Percentiles rank a stretch among this genome's conserved stretches.
Evolutionary conservation across 2,329 filamentous ascomycete species (phyloP).

Genomic region (Rasamsonia emersonii): DNA sequence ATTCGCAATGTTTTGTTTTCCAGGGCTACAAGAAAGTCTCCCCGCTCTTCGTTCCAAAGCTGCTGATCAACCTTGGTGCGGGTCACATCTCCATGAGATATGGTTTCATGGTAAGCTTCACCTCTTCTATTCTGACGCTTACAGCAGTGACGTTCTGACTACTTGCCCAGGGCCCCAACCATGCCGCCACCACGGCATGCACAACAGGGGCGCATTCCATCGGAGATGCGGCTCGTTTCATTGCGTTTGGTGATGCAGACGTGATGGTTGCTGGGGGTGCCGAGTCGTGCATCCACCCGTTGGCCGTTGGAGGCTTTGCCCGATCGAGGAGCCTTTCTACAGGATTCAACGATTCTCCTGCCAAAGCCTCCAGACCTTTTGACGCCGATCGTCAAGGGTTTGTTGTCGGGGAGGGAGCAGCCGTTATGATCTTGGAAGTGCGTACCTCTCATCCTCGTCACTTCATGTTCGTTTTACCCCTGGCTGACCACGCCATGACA

Average conservation of each 20-base stretch:
- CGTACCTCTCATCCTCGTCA: conserved; percentile 3
- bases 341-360: conserved; percentile 64
- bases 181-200: conserved; percentile 87
- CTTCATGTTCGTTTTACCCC: conserved; percentile 6
- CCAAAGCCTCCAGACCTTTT: conserved; percentile 73
- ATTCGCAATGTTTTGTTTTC: conserved; percentile 9
- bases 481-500: conserved; percentile 17
- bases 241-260: conserved; percentile 82
- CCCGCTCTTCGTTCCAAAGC: conserved; percentile 83
- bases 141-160: not conserved
- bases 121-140: not conserved
- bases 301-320: conserved; percentile 86
- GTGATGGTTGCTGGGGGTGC: conserved; percentile 95
- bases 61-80: conserved; percentile 90
- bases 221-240: conserved; percentile 87
- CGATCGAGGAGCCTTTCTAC: conserved; percentile 79
- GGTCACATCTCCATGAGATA: conserved; percentile 92
- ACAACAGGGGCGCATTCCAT: conserved; percentile 93
- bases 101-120: conserved; percentile 54
- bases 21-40: conserved; percentile 90
- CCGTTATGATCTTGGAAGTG: conserved; percentile 74
- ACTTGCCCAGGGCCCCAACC: conserved; percentile 65
- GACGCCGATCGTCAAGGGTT: conserved; percentile 74
- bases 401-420: conserved; percentile 87
- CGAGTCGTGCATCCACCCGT: conserved; percentile 90